A percentile compares a stretch with the other conserved stretches of the same genome.
These are phyloP conservation scores for Quercus rubra DNA, from an alignment of 306 rosid genomes.

Conservation along the genomic window DNA sequence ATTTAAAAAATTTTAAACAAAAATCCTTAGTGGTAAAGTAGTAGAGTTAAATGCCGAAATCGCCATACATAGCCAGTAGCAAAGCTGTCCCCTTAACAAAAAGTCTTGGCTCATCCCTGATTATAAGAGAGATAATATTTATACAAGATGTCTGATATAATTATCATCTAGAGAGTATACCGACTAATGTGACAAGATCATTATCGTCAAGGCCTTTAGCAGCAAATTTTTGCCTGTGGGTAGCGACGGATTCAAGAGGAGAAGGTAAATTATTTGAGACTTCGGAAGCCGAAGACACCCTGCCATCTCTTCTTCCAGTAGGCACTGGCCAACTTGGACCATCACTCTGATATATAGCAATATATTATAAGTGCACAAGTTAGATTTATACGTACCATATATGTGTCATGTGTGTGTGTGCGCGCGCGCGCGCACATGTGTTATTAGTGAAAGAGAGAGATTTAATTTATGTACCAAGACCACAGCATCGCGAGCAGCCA, in stretches of 20 bases:
- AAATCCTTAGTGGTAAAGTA: too few species aligned
- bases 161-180: conserved; percentile 28
- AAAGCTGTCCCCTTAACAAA: too few species aligned
- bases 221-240: conserved; percentile 56
- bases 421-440: background rate
- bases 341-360: conserved; percentile 32
- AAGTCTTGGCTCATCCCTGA: too few species aligned
- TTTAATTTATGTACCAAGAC: conserved; percentile 35
- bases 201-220: conserved; percentile 67
- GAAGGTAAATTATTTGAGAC: conserved; percentile 61
- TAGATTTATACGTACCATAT: background rate
- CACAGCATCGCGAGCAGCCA: conserved; percentile 74
- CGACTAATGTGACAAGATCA: conserved; percentile 68
- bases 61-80: too few species aligned
- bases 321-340: conserved; percentile 79
- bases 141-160: too few species aligned
- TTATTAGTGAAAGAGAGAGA: background rate
- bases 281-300: conserved; percentile 40
- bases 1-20: too few species aligned
- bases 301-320: conserved; percentile 72
- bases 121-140: too few species aligned
- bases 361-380: background rate
- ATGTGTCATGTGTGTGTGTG: background rate
- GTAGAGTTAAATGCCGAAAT: too few species aligned
- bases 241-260: conserved; percentile 64